Conservation (phyloP, 106 monocot genomes). For the Narthecium ossifragum region DNA sequence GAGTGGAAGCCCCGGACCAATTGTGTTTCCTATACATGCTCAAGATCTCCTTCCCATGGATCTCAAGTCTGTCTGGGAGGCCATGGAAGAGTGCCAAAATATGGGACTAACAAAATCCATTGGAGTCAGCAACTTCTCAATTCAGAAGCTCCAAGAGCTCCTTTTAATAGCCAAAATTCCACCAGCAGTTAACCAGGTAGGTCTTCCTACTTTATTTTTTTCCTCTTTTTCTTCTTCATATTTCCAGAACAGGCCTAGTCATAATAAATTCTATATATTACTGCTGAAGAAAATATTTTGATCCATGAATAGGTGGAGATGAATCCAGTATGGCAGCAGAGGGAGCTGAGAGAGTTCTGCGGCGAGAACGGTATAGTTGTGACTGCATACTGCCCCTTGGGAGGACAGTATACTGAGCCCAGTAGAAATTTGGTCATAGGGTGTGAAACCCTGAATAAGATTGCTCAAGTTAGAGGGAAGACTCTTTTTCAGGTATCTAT, state of each 20-base stretch:
- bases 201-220: too few relatives aligned
- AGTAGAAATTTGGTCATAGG: slow-evolving; percentile 1
- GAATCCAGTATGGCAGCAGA: slow-evolving; percentile 21
- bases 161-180: neutral
- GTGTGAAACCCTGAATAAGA: slow-evolving; percentile 2
- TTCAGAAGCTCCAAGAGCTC: slow-evolving; percentile 1
- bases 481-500: slow-evolving; percentile 15
- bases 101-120: slow-evolving; percentile 8
- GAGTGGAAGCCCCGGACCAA: neutral
- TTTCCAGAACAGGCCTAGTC: neutral
- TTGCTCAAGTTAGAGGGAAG: slow-evolving; percentile 8
- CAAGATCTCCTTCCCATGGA: slow-evolving; percentile 6
- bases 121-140: slow-evolving; percentile 19
- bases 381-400: slow-evolving; percentile 20
- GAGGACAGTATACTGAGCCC: slow-evolving; percentile 6
- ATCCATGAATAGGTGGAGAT: slow-evolving; percentile 10
- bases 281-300: neutral
- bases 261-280: neutral
- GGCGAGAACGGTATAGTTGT: slow-evolving; percentile 11
- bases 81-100: slow-evolving; percentile 9
- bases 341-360: slow-evolving; percentile 12
- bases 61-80: slow-evolving; percentile 4
- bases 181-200: slow-evolving; percentile 14
- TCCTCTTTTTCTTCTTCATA: neutral
- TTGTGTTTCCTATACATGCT: neutral